These are phyloP conservation scores for Eucalyptus regnans DNA, from an alignment of 345 rosid genomes.

Conservation along the genomic window DNA sequence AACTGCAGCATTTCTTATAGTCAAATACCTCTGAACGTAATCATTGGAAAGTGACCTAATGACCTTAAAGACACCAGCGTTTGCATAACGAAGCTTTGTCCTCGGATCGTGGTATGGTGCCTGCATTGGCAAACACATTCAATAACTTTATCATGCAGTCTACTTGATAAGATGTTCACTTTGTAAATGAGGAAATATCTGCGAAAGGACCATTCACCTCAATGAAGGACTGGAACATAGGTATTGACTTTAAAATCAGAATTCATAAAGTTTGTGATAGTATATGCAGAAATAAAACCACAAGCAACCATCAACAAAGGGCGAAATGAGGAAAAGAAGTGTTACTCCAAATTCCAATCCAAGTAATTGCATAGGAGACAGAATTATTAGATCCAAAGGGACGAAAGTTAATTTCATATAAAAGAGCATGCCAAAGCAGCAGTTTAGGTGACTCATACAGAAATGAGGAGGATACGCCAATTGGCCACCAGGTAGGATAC, in stretches of 20 bases:
- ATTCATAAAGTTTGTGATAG: neutral
- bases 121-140: conserved; percentile 18
- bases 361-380: neutral
- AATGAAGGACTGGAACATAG: neutral
- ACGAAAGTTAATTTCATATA: neutral
- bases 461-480: neutral
- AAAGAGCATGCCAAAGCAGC: neutral
- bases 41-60: conserved; percentile 74
- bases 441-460: neutral
- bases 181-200: neutral
- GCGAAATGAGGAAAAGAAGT: neutral
- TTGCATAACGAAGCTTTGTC: conserved; percentile 77
- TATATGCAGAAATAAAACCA: neutral
- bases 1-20: conserved; percentile 79
- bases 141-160: neutral
- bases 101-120: conserved; percentile 84
- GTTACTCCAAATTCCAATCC: neutral
- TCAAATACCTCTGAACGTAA: conserved; percentile 75
- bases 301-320: neutral
- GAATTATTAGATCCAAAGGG: neutral
- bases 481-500: neutral
- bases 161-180: neutral
- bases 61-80: conserved; percentile 63
- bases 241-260: neutral
- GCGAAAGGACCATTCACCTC: neutral